phyloP scores from a whole-genome alignment of 169 alveolate species.

The Miamiensis avidus region DNA sequence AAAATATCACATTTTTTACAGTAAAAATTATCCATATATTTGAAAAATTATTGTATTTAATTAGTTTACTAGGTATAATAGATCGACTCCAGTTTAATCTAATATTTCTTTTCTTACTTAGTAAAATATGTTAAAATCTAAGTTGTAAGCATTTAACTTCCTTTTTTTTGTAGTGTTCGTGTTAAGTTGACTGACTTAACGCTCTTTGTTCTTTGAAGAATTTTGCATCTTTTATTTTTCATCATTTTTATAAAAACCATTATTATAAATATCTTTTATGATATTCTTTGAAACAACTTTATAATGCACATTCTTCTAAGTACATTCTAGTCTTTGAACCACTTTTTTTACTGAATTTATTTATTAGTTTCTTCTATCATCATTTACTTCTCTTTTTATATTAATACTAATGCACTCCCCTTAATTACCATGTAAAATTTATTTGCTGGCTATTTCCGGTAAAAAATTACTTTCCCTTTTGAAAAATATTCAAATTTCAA shows the following conservation, averaged over 20 bases:
- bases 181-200: too few relatives aligned
- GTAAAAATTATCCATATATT: neutral
- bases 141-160: neutral
- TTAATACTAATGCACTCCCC: neutral
- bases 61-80: neutral
- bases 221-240: too few relatives aligned
- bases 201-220: neutral
- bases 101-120: neutral
- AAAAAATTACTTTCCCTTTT: neutral
- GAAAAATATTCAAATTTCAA: neutral
- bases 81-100: neutral
- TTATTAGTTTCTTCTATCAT: neutral
- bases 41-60: too few relatives aligned
- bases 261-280: neutral
- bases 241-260: too few relatives aligned
- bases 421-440: neutral
- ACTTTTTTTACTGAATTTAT: too few relatives aligned
- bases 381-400: neutral
- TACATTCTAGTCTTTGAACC: too few relatives aligned
- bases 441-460: neutral
- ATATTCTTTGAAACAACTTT: neutral
- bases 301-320: neutral
- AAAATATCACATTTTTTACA: neutral
- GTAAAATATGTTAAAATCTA: neutral
- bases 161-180: neutral